These are phyloP conservation scores for Leucocoprinus sp. DNA, from an alignment of 768 basidiomycete genomes.

Conservation along the genomic window DNA sequence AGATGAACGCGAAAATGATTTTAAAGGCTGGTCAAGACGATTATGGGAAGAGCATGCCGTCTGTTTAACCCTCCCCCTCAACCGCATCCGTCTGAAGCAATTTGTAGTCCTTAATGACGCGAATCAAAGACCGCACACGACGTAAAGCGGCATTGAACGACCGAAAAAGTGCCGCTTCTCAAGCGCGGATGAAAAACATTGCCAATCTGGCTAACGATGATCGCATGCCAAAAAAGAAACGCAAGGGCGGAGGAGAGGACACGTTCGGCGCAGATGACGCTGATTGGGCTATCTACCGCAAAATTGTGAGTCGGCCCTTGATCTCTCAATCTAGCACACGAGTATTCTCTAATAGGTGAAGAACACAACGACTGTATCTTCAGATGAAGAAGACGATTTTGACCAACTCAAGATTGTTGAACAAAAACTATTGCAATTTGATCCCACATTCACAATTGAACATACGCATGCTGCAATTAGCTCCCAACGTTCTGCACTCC, in stretches of 20 bases:
- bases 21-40: conserved; percentile 64
- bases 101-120: conserved; percentile 61
- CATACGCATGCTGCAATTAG: conserved; percentile 77
- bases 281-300: conserved; percentile 96
- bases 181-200: conserved; percentile 90
- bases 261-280: conserved; percentile 91
- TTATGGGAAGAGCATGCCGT: conserved; percentile 81
- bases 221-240: conserved; percentile 72
- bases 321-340: neutral
- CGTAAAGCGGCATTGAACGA: conserved; percentile 78
- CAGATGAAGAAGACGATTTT: conserved; percentile 87
- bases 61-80: neutral
- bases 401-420: conserved; percentile 67
- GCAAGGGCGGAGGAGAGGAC: conserved; percentile 82
- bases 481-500: conserved; percentile 72
- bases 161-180: conserved; percentile 90
- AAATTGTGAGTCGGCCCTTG: conserved; percentile 51
- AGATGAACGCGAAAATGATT: conserved; percentile 66
- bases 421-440: conserved; percentile 69
- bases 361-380: conserved; percentile 68
- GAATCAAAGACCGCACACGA: conserved; percentile 79
- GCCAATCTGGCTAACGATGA: conserved; percentile 88
- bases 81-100: conserved; percentile 2
- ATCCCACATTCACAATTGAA: conserved; percentile 74
- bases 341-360: conserved; percentile 17